Percentiles rank a stretch among this genome's conserved stretches.
These are phyloP conservation scores for Trichoderma simmonsii DNA, from an alignment of 2,329 filamentous ascomycete genomes.

Conservation along the genomic window DNA sequence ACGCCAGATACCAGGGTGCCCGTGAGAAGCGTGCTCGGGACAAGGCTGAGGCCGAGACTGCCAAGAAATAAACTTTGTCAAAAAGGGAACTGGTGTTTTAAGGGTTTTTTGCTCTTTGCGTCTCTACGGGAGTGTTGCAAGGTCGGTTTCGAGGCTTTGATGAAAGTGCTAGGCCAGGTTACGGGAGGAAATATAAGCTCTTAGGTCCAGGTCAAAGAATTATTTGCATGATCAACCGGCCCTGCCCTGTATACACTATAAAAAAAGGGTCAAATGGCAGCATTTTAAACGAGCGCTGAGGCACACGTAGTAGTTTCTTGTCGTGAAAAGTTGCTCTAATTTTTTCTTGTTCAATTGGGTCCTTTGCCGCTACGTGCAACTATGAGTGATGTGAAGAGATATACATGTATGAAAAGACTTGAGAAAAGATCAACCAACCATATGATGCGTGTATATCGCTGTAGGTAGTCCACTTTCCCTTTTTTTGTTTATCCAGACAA, in stretches of 20 bases:
- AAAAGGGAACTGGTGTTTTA: slow-evolving; percentile 41
- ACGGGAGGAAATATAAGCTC: slow-evolving; percentile 37
- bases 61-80: slow-evolving; percentile 71
- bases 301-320: slow-evolving; percentile 7
- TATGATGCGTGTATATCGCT: not conserved
- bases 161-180: slow-evolving; percentile 34
- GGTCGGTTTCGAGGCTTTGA: slow-evolving; percentile 37
- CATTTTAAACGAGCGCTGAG: slow-evolving; percentile 20
- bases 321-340: slow-evolving; percentile 18
- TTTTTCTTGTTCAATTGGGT: not conserved
- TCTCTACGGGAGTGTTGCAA: slow-evolving; percentile 38
- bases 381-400: not conserved
- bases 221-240: slow-evolving; percentile 41
- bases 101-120: slow-evolving; percentile 41
- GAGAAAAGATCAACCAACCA: not conserved
- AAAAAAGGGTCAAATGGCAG: slow-evolving; percentile 32
- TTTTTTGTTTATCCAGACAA: not conserved
- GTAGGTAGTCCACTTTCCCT: no score
- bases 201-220: slow-evolving; percentile 41
- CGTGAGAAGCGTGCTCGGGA: slow-evolving; percentile 92
- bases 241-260: slow-evolving; percentile 34
- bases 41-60: slow-evolving; percentile 76
- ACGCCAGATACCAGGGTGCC: slow-evolving; percentile 75
- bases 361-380: not conserved
- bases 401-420: not conserved